Base-by-base conservation (phyloP, 495 filamentous ascomycete species). In the Lophium mytilinum region DNA sequence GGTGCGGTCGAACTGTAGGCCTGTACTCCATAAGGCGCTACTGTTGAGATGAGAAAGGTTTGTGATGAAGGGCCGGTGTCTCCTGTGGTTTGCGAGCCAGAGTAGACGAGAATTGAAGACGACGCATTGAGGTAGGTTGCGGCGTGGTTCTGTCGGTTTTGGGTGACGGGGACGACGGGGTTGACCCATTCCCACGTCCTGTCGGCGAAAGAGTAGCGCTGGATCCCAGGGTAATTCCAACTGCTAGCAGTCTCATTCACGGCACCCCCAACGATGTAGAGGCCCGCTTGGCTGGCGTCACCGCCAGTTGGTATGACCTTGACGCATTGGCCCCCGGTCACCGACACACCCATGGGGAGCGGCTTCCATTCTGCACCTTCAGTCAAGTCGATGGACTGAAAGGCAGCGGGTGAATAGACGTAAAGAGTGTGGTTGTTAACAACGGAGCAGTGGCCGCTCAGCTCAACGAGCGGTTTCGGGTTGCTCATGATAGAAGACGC, bases 401-500 rank as follows among this genome's bases (percentile, higher is more conserved):
- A 90, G 19, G 84, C 88, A 49, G 78, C 71, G 17, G 81, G 67
- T 37, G 89, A 87, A 65, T 89, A 96, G 10, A 83, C 83, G 73
- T 95, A 98, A 14, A 98, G 81, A 15, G 85, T 93, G 70, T 87
- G 83, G 68, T 91, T 77, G 71, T 87, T 75, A 52, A 98, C 79
- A 55, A 85, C 81, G 14, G 90, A 93, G 72, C 93, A 98, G 63
- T 85, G 81, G 72, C 85, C 83, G 63, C 80, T 78, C 60, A 95
- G 73, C 58, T 80, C 68, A 58, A 81, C 73, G 11, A 76, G 75
- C 54, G 90, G 90, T 63, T 60, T 48, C 35, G 71, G 71, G 15
- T 60, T 17, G 33, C 52, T 50, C 64, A 66, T 66, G 18, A 33
- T 62, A 52, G 47, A 19, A 50, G 8, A 34, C 17, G 50, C 17